Percentiles rank a stretch among this genome's conserved stretches.
Evolutionary conservation across 2,329 filamentous ascomycete genomes (phyloP).

Genomic region (Colletotrichum limetticola): DNA sequence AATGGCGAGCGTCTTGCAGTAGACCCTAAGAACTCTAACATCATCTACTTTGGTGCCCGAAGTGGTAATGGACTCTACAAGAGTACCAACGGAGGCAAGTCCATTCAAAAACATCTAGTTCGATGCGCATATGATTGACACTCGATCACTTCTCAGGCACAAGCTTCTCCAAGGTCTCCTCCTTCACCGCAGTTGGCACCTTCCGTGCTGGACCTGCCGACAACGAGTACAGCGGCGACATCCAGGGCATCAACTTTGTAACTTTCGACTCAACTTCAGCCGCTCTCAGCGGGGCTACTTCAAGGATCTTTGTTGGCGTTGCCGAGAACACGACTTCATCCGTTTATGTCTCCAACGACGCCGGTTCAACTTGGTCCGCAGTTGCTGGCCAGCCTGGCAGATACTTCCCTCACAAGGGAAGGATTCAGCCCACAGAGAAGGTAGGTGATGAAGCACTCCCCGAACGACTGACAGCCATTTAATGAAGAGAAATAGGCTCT

Average conservation of each 20-base stretch:
- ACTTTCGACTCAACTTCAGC: conserved; percentile 66
- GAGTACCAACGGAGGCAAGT: conserved; percentile 62
- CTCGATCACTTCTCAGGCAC: conserved; percentile 57
- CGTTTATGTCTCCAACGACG: conserved; percentile 64
- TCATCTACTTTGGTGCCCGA: conserved; percentile 68
- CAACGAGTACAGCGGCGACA: conserved; percentile 54
- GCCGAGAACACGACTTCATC: conserved; percentile 63
- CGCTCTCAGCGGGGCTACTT: conserved; percentile 57
- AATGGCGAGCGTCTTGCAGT: conserved; percentile 69
- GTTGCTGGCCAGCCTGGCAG: conserved; percentile 60
- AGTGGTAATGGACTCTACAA: conserved; percentile 70
- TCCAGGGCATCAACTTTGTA: conserved; percentile 61
- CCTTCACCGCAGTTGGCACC: conserved; percentile 64
- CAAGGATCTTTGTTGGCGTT: conserved; percentile 66
- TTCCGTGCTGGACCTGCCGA: conserved; percentile 58
- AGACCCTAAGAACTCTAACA: conserved; percentile 66
- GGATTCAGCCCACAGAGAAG: conserved; percentile 61
- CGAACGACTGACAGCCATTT: conserved; percentile 66
- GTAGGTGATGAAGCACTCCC: conserved; percentile 63
- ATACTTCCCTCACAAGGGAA: conserved; percentile 65
- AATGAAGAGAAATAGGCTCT: conserved; percentile 52
- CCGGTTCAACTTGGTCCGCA: conserved; percentile 62
- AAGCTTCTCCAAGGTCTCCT: conserved; percentile 62
- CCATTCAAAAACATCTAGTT: conserved; percentile 60
- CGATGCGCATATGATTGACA: conserved; percentile 55